These are phyloP conservation scores for Phialophora verrucosa DNA, from an alignment of 2,329 filamentous ascomycete genomes.

Conservation along the genomic window DNA sequence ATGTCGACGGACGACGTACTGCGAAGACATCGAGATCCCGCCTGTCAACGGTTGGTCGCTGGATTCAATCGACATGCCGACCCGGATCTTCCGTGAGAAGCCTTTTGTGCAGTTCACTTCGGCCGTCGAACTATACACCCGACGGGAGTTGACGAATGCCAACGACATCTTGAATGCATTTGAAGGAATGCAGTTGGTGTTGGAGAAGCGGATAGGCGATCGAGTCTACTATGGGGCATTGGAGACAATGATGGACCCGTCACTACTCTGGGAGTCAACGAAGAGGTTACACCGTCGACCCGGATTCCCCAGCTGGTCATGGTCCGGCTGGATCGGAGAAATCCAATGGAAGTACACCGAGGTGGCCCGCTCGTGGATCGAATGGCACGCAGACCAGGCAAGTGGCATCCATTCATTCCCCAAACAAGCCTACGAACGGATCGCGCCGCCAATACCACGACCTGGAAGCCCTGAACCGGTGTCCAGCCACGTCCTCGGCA, in stretches of 20 bases:
- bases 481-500: conserved; percentile 30
- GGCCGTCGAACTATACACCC: conserved; percentile 40
- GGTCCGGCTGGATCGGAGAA: conserved; percentile 40
- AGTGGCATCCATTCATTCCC: conserved; percentile 33
- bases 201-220: conserved; percentile 37
- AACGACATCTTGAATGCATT: conserved; percentile 39
- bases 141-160: conserved; percentile 39
- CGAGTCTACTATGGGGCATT: conserved; percentile 37
- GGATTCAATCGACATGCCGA: conserved; percentile 41
- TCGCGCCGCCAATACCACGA: conserved; percentile 32
- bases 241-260: conserved; percentile 39
- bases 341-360: conserved; percentile 41
- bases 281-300: conserved; percentile 35
- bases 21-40: conserved; percentile 40
- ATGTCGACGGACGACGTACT: conserved; percentile 39
- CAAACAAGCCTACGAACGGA: conserved; percentile 32
- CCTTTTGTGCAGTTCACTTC: conserved; percentile 40
- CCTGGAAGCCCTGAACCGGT: conserved; percentile 26
- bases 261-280: conserved; percentile 39
- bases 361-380: conserved; percentile 37
- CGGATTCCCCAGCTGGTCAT: conserved; percentile 39
- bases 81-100: conserved; percentile 38
- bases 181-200: conserved; percentile 37
- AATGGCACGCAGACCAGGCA: conserved; percentile 36
- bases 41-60: conserved; percentile 38